Evolutionary conservation across 2,329 filamentous ascomycete species (phyloP).

Genomic region (Hymenoscyphus salicellus): DNA sequence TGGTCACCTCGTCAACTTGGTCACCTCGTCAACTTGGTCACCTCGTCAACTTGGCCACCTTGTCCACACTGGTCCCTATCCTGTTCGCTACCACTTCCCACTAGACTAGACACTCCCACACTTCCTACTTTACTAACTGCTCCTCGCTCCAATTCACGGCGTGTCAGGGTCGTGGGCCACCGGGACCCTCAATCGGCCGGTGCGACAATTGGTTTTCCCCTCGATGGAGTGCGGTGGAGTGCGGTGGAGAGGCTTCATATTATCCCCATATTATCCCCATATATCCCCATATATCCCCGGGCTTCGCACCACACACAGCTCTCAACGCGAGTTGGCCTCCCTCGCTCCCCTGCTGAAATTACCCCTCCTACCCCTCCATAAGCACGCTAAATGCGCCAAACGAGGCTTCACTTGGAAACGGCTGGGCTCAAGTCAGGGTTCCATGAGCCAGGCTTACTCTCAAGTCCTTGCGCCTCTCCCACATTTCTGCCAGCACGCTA

Average conservation of each 20-base stretch:
- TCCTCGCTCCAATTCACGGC: not conserved
- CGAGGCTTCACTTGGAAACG: conserved; percentile 7
- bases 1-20: too few relatives aligned
- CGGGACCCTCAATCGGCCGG: conserved; percentile 6
- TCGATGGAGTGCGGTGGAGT: not conserved
- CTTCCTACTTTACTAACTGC: too few relatives aligned
- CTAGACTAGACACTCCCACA: too few relatives aligned
- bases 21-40: too few relatives aligned
- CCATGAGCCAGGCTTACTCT: not conserved
- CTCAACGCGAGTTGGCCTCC: not conserved
- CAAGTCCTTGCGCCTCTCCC: not conserved
- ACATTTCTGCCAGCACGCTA: not conserved
- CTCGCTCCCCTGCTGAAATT: not conserved
- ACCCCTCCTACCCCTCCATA: conserved; percentile 17
- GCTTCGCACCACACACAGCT: conserved; percentile 7
- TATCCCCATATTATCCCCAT: not conserved
- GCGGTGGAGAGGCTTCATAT: not conserved
- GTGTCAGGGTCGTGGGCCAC: conserved; percentile 2
- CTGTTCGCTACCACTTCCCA: too few relatives aligned
- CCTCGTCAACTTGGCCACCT: too few relatives aligned
- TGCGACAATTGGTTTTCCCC: not conserved
- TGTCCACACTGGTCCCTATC: too few relatives aligned
- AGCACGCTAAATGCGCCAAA: conserved; percentile 10
- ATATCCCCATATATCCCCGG: conserved; percentile 8
- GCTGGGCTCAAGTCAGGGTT: not conserved